Evolutionary conservation across 371 early-diverging fungal species (phyloP), one percentile per base, ranked within the genome.

Genomic region (Mucor piriformis): DNA sequence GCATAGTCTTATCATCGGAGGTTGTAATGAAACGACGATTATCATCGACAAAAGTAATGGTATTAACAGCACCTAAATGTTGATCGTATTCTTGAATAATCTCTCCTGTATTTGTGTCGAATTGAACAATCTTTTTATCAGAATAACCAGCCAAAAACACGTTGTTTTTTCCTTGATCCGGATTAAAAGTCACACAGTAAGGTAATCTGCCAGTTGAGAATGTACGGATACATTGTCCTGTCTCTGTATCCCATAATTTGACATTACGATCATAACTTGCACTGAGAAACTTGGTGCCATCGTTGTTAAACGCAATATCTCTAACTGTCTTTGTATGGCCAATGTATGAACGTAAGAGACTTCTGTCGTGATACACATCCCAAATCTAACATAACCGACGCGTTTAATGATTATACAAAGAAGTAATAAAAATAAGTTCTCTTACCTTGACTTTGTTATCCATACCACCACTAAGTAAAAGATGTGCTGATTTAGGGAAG

Each of bases 211-310:
- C 88, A 3, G 88, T 88, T 3, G 87, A 84, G 59, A 92, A 95
- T 3, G 85, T 68, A 4, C 85, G 84, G 18, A 92, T 87, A 64
- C 97, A 97, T 77, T 93, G 70, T 16, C 64, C 95, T 16, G 97
- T 97, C 64, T 97, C 97, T 0, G 97, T 96, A 70, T 99, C 99
- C 98, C 98, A 99, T 37, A 95, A 72, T 71, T 97, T 97, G 29
- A 95, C 83, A 61, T 83, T 90, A 55, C 88, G 86, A 72, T 99
- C 99, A 64, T 95, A 96, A 52, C 91, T 88, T 27, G 94, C 92
- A 67, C 90, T 91, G 38, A 99, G 61, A 65, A 99, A 97, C 40
- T 79, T 64, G 6, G 79, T 69, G 20, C 99, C 98, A 64, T 92
- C 90, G 65, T 88, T 92, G 43, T 82, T 88, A 76, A 97, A 99